Conservation (phyloP, 129 eudicot species). For the Mikania micrantha region DNA sequence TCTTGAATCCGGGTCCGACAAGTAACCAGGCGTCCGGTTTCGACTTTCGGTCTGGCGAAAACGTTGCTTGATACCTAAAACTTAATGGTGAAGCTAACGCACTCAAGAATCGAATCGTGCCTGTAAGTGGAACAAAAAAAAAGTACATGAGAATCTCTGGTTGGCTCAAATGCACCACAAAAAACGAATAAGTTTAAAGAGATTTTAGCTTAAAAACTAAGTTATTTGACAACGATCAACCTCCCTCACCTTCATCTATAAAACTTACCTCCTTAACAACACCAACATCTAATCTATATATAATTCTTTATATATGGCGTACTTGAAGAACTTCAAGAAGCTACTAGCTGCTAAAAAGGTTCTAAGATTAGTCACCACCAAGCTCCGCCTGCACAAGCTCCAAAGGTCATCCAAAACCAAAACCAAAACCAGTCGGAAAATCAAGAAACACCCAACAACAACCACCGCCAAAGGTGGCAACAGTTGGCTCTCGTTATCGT, state of each 20-base stretch:
- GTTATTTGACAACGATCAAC: constrained; percentile 11
- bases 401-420: constrained; percentile 37
- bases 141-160: constrained; percentile 24
- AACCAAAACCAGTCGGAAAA: constrained; percentile 19
- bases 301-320: constrained; percentile 60
- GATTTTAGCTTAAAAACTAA: constrained; percentile 39
- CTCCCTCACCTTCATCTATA: constrained; percentile 5
- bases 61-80: neutral
- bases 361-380: constrained; percentile 43
- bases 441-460: constrained; percentile 11
- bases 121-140: constrained; percentile 15
- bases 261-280: constrained; percentile 7
- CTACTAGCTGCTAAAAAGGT: constrained; percentile 39
- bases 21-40: too few species aligned
- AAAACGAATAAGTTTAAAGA: constrained; percentile 21
- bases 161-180: constrained; percentile 22
- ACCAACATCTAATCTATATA: neutral
- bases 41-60: too few species aligned
- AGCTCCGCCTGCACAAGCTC: constrained; percentile 43
- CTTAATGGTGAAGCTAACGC: constrained; percentile 39
- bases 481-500: constrained; percentile 30
- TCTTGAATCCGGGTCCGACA: too few species aligned
- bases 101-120: constrained; percentile 31
- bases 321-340: constrained; percentile 43
- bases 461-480: constrained; percentile 8